Percentiles rank a stretch among this genome's conserved stretches.
Evolutionary conservation across 371 early-diverging fungal genomes (phyloP).

Genomic region (Coemansia sp.): DNA sequence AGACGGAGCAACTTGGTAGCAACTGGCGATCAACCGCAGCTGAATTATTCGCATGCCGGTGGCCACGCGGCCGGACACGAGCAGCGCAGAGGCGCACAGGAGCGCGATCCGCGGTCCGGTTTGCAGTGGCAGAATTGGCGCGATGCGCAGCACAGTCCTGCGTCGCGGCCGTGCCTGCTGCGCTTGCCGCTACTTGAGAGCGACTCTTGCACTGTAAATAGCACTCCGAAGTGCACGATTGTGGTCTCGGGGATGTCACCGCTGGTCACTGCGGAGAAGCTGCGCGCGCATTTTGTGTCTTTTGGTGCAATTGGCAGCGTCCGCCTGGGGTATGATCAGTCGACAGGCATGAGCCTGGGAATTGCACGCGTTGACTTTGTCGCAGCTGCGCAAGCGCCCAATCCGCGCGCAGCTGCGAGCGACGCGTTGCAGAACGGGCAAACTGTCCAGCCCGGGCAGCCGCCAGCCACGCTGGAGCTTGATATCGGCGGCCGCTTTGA

Average conservation of each 20-base stretch:
- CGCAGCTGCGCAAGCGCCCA: constrained; percentile 18
- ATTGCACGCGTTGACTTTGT: constrained; percentile 47
- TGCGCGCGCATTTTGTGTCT: constrained; percentile 37
- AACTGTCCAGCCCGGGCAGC: constrained; percentile 28
- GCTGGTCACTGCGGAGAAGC: constrained; percentile 45
- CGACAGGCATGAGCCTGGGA: constrained; percentile 52
- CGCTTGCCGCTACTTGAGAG: constrained; percentile 34
- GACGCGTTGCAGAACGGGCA: constrained; percentile 30
- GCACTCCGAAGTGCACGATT: constrained; percentile 12
- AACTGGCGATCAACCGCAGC: background rate
- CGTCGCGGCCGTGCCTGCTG: constrained; percentile 10
- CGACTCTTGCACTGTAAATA: constrained; percentile 25
- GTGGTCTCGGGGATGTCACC: constrained; percentile 49
- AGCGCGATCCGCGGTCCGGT: constrained; percentile 29
- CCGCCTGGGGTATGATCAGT: constrained; percentile 43
- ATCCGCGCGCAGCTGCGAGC: constrained; percentile 44
- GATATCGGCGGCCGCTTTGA: constrained; percentile 30
- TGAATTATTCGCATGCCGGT: background rate
- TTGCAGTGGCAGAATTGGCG: constrained; percentile 28
- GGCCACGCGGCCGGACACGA: background rate
- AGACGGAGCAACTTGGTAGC: background rate
- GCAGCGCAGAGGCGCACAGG: constrained; percentile 5
- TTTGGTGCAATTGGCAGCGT: constrained; percentile 45
- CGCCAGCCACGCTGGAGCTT: constrained; percentile 25
- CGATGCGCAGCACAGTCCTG: constrained; percentile 3